Conservation (phyloP, 352 stramenopile species). For the Globisporangium cystogenes region DNA sequence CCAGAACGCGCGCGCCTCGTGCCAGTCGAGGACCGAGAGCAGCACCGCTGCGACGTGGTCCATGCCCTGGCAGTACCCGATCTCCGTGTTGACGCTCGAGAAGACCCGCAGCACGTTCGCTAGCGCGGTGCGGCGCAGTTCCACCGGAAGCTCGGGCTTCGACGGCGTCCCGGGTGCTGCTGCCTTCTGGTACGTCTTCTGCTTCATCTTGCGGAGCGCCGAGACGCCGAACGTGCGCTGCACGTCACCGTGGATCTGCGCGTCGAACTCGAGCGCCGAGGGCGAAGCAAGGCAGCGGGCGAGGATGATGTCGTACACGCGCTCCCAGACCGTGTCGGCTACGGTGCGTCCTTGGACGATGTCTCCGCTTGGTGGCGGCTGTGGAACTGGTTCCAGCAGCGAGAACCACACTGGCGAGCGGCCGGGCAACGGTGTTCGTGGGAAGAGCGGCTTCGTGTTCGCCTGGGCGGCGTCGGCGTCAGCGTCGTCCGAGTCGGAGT, state of each 20-base stretch:
- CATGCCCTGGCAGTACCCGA: conserved; percentile 77
- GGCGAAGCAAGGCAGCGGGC: conserved; percentile 25
- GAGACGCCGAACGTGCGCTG: conserved; percentile 62
- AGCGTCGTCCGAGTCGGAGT: conserved; percentile 29
- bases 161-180: not conserved
- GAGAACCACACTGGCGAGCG: conserved; percentile 13
- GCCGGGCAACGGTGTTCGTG: too few species aligned
- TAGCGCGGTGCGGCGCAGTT: conserved; percentile 32
- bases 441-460: not conserved
- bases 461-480: conserved; percentile 6
- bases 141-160: conserved; percentile 14
- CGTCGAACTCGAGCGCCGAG: conserved; percentile 37
- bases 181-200: conserved; percentile 16
- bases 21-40: conserved; percentile 59
- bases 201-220: conserved; percentile 28
- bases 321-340: conserved; percentile 10
- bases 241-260: conserved; percentile 69
- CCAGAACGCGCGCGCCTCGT: conserved; percentile 67
- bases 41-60: conserved; percentile 59
- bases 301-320: conserved; percentile 49
- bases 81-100: conserved; percentile 57
- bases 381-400: not conserved
- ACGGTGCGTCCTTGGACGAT: not conserved
- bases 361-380: conserved; percentile 6
- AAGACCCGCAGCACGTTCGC: conserved; percentile 59